These are phyloP conservation scores for Acanthamoeba royreba DNA, from an alignment of 208 protist genomes.

Conservation along the genomic window DNA sequence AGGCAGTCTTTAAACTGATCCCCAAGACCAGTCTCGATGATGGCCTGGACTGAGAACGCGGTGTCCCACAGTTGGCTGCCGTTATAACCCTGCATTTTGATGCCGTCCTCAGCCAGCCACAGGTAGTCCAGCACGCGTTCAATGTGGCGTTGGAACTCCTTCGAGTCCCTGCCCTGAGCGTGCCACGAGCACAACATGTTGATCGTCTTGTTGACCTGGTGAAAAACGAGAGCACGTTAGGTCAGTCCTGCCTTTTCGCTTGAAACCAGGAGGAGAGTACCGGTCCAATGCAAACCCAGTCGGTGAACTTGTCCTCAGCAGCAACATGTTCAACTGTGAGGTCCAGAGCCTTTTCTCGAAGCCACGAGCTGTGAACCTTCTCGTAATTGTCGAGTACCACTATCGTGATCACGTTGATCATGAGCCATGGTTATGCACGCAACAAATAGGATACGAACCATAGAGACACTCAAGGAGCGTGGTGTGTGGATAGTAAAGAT, in stretches of 20 bases:
- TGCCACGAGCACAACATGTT: constrained; percentile 95
- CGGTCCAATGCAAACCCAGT: constrained; percentile 95
- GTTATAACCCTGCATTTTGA: constrained; percentile 98
- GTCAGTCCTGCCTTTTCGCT: too few species aligned
- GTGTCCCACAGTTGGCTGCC: constrained; percentile 98
- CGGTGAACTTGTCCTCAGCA: constrained; percentile 94
- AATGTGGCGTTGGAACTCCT: constrained; percentile 84
- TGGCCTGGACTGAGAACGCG: constrained; percentile 93
- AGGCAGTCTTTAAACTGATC: constrained; percentile 75
- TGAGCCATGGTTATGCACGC: too few species aligned
- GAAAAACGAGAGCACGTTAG: background rate
- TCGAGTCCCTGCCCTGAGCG: constrained; percentile 84
- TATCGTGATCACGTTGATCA: background rate
- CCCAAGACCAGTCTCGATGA: constrained; percentile 81
- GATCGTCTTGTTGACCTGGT: constrained; percentile 93
- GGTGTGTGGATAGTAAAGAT: constrained; percentile 91
- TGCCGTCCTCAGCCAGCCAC: constrained; percentile 90
- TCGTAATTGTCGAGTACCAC: constrained; percentile 86
- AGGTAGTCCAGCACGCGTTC: constrained; percentile 94
- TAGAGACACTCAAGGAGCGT: constrained; percentile 76
- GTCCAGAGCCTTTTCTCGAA: constrained; percentile 86
- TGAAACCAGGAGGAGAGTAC: constrained; percentile 54
- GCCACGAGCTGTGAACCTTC: constrained; percentile 69
- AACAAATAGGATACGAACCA: background rate
- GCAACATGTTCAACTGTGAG: constrained; percentile 88